phyloP scores from a whole-genome alignment of 805 yeast genomes.

The Candida tammaniensis region DNA sequence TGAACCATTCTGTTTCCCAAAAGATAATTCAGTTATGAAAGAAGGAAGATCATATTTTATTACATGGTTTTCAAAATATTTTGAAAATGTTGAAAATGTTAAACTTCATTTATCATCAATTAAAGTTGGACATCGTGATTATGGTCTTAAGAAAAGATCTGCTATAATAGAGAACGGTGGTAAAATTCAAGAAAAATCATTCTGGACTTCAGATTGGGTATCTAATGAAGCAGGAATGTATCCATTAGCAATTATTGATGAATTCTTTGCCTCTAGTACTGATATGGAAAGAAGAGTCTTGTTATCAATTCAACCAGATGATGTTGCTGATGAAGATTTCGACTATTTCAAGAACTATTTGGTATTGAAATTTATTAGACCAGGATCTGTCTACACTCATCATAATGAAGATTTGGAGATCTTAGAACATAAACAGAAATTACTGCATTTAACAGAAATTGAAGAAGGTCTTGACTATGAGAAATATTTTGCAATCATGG shows the following conservation, averaged over 20 bases:
- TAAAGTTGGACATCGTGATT: constrained; percentile 50
- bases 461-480: constrained; percentile 52
- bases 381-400: constrained; percentile 52
- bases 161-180: constrained; percentile 40
- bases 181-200: constrained; percentile 36
- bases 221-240: constrained; percentile 56
- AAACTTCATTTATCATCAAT: constrained; percentile 66
- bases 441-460: constrained; percentile 23
- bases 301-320: constrained; percentile 72
- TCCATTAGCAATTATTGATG: constrained; percentile 58
- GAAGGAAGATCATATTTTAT: constrained; percentile 67
- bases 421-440: constrained; percentile 26
- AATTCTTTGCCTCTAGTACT: constrained; percentile 51
- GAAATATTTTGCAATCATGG: constrained; percentile 60
- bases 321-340: constrained; percentile 63
- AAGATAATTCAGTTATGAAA: constrained; percentile 54
- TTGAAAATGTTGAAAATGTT: constrained; percentile 58
- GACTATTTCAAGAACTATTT: constrained; percentile 43
- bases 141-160: constrained; percentile 52
- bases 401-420: constrained; percentile 41
- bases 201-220: constrained; percentile 74
- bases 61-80: constrained; percentile 76
- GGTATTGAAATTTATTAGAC: constrained; percentile 47
- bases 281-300: constrained; percentile 55
- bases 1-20: constrained; percentile 87